Base-by-base conservation (phyloP, 2,329 filamentous ascomycete species). In the Fusarium sacchari region DNA sequence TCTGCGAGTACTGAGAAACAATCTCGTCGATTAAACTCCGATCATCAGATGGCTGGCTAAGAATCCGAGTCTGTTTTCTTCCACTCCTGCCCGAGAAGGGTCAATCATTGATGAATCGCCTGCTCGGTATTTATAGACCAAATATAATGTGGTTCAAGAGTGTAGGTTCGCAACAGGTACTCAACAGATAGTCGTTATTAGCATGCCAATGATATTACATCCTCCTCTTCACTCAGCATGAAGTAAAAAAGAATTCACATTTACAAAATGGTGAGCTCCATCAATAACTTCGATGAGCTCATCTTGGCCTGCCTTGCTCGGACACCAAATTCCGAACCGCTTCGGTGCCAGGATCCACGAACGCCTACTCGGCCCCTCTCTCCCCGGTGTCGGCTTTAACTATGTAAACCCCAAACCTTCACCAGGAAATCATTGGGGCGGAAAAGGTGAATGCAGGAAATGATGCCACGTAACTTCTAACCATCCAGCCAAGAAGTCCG, bases 301-400 rank as follows among this genome's bases (percentile, higher is more conserved):
- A 44, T 40, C 22, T 24, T 39, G 50, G 22, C 49, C 37, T 49
- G 22, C 32, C 53, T 28, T 67, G 39, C 18, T 69, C 76, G 76
- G 76, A 77, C 57, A 69, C 76, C 42, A 34, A 76, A 73, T 63
- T 78, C 76, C 76, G 76, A 66, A 49, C 47, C 55, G 39, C 52
- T 37, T 59, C 13, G 32, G 26, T 49, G 36, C 67, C 50, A 49
- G 55, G 56, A 55, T 63, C 53, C 55, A 59, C 53, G 47, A 55
- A 57, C 71, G 70, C 66, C 73, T 71, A 70, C 72, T 67, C 72
- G 72, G 69, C 72, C 75, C 69, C 72, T 67, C 71, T 43, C 64
- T 61, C 69, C 73, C 76, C 76, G 75, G 75, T 77, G 73, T 77
- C 74, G 76, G 76, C 76, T 77, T 62, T 34, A 26, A 52, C 47